Evolutionary conservation across 495 filamentous ascomycete species (phyloP).

Genomic region (Hapsidospora chrysogenum): DNA sequence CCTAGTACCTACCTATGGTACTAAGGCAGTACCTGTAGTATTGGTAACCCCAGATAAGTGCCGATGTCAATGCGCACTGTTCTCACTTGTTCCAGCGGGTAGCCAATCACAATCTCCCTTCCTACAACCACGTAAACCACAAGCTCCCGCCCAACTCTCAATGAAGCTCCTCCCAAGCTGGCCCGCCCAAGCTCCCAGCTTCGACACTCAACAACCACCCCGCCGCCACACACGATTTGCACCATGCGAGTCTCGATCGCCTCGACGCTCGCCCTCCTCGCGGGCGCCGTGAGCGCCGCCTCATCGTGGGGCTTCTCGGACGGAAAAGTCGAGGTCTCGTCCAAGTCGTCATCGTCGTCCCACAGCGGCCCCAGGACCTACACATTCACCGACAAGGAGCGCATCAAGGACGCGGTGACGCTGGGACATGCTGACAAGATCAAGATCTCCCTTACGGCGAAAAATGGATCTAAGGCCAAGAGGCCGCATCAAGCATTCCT

Average conservation of each 20-base stretch:
- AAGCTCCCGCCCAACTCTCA: not conserved
- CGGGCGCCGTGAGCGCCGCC: slow-evolving; percentile 38
- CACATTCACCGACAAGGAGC: slow-evolving; percentile 48
- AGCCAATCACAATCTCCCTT: slow-evolving; percentile 2
- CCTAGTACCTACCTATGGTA: no score
- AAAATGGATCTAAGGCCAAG: slow-evolving; percentile 60
- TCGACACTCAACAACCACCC: not conserved
- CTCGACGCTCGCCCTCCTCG: slow-evolving; percentile 27
- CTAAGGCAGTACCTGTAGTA: no score
- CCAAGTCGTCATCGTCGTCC: slow-evolving; percentile 26
- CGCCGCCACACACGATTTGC: not conserved
- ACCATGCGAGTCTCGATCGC: slow-evolving; percentile 37
- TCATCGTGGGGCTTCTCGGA: slow-evolving; percentile 76
- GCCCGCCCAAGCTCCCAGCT: not conserved
- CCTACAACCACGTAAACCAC: slow-evolving; percentile 1
- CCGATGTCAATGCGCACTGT: no score
- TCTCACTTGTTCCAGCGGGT: no score
- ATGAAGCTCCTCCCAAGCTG: no score
- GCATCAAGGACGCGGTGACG: slow-evolving; percentile 44
- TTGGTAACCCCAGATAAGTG: no score
- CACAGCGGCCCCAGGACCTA: no score
- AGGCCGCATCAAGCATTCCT: slow-evolving; percentile 90
- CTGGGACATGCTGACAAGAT: slow-evolving; percentile 56
- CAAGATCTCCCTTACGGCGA: slow-evolving; percentile 66
- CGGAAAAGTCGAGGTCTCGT: slow-evolving; percentile 59